phyloP scores from a whole-genome alignment of 2,329 filamentous ascomycete species.

The Aphanocladium album region DNA sequence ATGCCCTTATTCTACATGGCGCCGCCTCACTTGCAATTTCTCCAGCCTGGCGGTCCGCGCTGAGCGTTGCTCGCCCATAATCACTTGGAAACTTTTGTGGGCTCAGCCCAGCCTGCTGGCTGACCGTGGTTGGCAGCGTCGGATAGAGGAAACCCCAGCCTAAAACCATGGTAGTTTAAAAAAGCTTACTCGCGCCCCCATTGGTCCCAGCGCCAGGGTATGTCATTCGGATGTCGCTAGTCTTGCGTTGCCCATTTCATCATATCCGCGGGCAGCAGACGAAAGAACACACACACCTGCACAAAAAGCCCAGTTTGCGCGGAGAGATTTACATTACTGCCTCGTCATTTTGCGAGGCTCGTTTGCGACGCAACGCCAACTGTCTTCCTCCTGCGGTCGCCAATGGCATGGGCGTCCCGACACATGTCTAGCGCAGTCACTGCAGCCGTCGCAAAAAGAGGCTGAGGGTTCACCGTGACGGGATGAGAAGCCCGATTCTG shows the following conservation, averaged over 20 bases:
- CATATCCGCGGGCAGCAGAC: background rate
- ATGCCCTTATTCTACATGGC: background rate
- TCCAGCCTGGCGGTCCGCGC: slow-evolving; percentile 2
- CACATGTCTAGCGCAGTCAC: background rate
- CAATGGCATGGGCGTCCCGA: background rate
- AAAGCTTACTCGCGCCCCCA: background rate
- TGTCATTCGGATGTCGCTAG: background rate
- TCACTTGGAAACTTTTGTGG: background rate
- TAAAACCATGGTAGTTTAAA: background rate
- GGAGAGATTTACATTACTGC: background rate
- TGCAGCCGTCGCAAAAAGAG: slow-evolving; percentile 6
- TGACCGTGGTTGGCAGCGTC: background rate
- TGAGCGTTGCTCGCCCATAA: background rate
- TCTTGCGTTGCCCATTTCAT: background rate
- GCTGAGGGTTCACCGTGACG: background rate
- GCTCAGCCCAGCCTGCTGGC: background rate
- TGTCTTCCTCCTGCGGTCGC: background rate
- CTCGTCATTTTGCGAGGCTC: background rate
- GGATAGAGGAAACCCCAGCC: background rate
- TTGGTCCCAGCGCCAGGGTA: background rate
- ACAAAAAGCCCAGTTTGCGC: background rate
- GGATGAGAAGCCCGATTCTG: background rate
- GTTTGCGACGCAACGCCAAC: background rate
- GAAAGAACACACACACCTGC: too few relatives aligned
- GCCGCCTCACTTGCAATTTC: background rate